Evolutionary conservation across 2,329 filamentous ascomycete genomes (phyloP), one percentile per base, ranked within the genome.

Genomic region (Teratosphaeria gauchensis): DNA sequence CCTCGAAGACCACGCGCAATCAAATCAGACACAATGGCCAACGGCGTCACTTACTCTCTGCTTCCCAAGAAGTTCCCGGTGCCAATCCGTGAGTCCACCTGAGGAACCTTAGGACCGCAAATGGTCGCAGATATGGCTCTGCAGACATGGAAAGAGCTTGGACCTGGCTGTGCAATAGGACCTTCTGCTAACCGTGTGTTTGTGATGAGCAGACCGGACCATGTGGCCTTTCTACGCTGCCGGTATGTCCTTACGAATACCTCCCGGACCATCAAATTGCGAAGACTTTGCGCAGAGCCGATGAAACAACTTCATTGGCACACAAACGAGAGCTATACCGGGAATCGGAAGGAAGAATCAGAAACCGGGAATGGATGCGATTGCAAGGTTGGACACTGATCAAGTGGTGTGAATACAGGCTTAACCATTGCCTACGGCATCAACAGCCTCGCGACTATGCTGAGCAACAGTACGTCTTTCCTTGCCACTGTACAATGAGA

Each of bases 201-300:
- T 48, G 42, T 6, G 1, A 42, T 21, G 42, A 19, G 75, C 74
- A 97, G 92, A 90, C 80, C 84, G 84, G 82, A 91, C 92, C 70
- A 86, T 95, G 86, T 85, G 84, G 76, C 92, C 92, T 69, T 97
- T 97, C 85, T 94, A 92, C 82, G 82, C 83, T 77, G 92, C 92
- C 75, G 91, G 92, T 96, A 94, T 53, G 69, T 59, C 54, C 33
- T 56, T 24, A 12, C 12, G 14, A 16, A 6, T 28, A 31, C 32
- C 24, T 21, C 51, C 51, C 21, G 12, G 3, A 4, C 16, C 21
- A 16, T 35, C 19, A 31, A n/a, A 35, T 31, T 14, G n/a, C 4
- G n/a, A 48, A 16, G 9, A 48, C n/a, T n/a, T 19, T 46, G 42
- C 42, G 42, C n/a, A 21, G 42, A 19, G 7, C 19, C 7, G 42